phyloP scores from a whole-genome alignment of 768 basidiomycete species.

The Rhodocollybia butyracea region DNA sequence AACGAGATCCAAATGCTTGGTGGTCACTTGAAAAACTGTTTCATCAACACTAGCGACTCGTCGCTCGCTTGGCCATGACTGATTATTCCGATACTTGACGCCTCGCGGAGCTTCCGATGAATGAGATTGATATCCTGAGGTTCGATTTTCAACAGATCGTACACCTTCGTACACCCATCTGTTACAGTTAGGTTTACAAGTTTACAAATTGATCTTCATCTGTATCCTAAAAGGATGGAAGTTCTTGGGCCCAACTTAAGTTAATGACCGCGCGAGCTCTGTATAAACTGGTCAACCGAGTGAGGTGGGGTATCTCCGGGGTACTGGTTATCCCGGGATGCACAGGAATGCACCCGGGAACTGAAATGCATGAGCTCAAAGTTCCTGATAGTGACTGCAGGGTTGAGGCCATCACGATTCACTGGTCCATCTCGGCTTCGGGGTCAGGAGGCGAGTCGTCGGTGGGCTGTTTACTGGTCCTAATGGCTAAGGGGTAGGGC shows the following conservation, averaged over 20 bases:
- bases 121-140: not conserved
- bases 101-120: constrained; percentile 12
- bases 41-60: constrained; percentile 33
- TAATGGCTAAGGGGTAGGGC: too few species aligned
- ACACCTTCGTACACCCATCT: constrained; percentile 12
- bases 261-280: not conserved
- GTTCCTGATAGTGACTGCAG: not conserved
- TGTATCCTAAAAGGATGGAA: too few species aligned
- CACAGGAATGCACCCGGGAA: too few species aligned
- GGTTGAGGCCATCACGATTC: not conserved
- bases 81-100: constrained; percentile 9
- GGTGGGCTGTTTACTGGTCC: not conserved
- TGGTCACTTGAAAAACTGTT: constrained; percentile 31
- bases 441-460: too few species aligned
- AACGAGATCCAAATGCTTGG: constrained; percentile 37
- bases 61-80: too few species aligned
- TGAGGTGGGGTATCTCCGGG: constrained; percentile 30
- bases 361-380: constrained; percentile 1
- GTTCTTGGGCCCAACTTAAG: not conserved
- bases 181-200: too few species aligned
- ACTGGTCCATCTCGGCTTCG: not conserved
- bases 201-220: constrained; percentile 15
- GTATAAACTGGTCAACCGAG: not conserved
- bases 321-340: not conserved
- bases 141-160: not conserved